Evolutionary conservation across 1,139 yeast species (phyloP).

Genomic region (Nakaseomyces delphensis): DNA sequence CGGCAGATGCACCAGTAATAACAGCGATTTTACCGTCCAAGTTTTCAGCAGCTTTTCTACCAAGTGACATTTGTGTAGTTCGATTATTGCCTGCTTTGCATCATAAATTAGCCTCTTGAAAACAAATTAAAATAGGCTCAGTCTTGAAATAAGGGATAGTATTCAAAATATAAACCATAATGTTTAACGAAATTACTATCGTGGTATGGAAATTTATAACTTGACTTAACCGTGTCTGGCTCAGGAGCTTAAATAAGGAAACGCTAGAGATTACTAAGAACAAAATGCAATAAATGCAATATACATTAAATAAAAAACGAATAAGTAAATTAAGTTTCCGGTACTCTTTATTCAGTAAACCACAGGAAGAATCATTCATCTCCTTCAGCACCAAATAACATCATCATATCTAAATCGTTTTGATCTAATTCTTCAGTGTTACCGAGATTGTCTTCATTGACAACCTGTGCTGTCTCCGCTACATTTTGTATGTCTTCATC

Average conservation of each 20-base stretch:
- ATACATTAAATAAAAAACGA: neutral
- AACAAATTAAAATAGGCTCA: neutral
- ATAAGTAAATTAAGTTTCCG: too few species aligned
- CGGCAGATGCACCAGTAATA: slow-evolving; percentile 41
- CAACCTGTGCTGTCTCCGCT: slow-evolving; percentile 24
- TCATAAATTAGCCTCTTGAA: too few species aligned
- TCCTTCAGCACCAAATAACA: slow-evolving; percentile 32
- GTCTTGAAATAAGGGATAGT: neutral
- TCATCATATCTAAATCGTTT: slow-evolving; percentile 33
- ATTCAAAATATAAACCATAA: too few species aligned
- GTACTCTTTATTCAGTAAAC: too few species aligned
- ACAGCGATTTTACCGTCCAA: slow-evolving; percentile 38
- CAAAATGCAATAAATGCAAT: too few species aligned
- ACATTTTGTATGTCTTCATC: slow-evolving; percentile 28
- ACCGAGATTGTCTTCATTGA: neutral
- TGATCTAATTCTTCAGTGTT: slow-evolving; percentile 25
- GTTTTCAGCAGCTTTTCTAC: slow-evolving; percentile 35
- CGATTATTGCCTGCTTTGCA: too few species aligned
- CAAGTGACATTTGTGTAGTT: slow-evolving; percentile 32
- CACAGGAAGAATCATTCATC: slow-evolving; percentile 15
- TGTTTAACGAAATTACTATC: too few species aligned
- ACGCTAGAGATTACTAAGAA: too few species aligned
- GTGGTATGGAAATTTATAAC: too few species aligned
- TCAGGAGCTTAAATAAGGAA: too few species aligned
- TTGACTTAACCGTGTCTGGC: too few species aligned